A percentile compares a stretch with the other conserved stretches of the same genome.
Evolutionary conservation across 768 basidiomycete genomes (phyloP).

Genomic region (Amyloporia xantha): DNA sequence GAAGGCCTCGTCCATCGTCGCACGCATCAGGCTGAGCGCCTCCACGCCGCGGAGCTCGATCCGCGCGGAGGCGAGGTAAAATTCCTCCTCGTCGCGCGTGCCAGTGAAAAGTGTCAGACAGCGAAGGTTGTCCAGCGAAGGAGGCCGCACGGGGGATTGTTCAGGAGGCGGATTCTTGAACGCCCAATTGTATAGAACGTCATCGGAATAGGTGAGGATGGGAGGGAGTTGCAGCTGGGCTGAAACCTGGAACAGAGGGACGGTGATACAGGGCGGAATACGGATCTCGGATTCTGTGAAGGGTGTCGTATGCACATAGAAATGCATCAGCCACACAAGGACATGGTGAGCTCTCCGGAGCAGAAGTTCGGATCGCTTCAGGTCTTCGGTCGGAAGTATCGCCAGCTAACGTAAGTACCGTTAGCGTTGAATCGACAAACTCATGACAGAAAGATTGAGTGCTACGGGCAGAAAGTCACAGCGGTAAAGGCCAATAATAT

Average conservation of each 20-base stretch:
- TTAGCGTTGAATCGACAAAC: neutral
- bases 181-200: slow-evolving; percentile 84
- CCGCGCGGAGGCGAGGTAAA: slow-evolving; percentile 79
- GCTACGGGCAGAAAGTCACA: too few relatives aligned
- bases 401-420: slow-evolving; percentile 31
- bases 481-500: too few relatives aligned
- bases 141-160: slow-evolving; percentile 23
- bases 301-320: slow-evolving; percentile 44
- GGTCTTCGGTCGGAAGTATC: slow-evolving; percentile 28
- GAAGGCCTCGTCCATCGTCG: slow-evolving; percentile 84
- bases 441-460: neutral
- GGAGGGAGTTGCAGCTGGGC: slow-evolving; percentile 74
- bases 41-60: slow-evolving; percentile 84
- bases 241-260: slow-evolving; percentile 72
- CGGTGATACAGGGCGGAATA: slow-evolving; percentile 64
- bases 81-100: slow-evolving; percentile 75
- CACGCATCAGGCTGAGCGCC: slow-evolving; percentile 79
- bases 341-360: slow-evolving; percentile 52
- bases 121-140: slow-evolving; percentile 52
- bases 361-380: slow-evolving; percentile 35
- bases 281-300: slow-evolving; percentile 30
- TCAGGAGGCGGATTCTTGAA: slow-evolving; percentile 19
- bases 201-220: slow-evolving; percentile 85
- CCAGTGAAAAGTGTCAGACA: slow-evolving; percentile 70
- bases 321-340: slow-evolving; percentile 48